Base-by-base conservation (phyloP, 148 eudicot genomes). In the Heliamphora exappendiculata region DNA sequence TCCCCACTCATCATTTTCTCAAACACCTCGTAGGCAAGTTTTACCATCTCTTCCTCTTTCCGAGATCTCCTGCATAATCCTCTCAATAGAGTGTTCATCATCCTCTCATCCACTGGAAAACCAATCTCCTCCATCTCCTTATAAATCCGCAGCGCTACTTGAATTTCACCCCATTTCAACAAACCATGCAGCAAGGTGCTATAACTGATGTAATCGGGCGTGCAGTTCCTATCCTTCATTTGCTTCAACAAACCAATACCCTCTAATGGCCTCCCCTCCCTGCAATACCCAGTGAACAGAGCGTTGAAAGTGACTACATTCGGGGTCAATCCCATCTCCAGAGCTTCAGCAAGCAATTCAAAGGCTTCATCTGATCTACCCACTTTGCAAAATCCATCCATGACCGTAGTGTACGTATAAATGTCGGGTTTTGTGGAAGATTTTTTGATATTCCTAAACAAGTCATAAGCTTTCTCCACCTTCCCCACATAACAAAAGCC, bases 381-480 rank as follows among this genome's bases (percentile, higher is more conserved):
- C 75, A 94, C 98, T 66, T 89, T 94, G 82, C 98, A 94, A 31
- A 94, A 85, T 9, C 98, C 98, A 85, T 94, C 91, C 98, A 94
- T 94, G 26, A 91, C 82, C 28, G 87, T 81, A 6, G 95, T 89
- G 81, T 86, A 94, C 0, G 91, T 85, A 63, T 89, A 91, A 39
- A 94, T 79, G 76, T 94, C 93, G 2, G 87, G 91, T 42, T 75
- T 76, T 33, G 28, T 42, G 14, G 69, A 81, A 72, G 78, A 81
- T 28, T 65, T 80, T 67, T 91, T 90, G 82, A 91, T 80, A 34
- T 73, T 81, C 75, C n/a, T 50, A 75, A 91, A 68, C 81, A 90
- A 53, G 20, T 87, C 74, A 82, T 75, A 76, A 68, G 98, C 98
- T 75, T 89, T 93, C 82, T 94, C 98, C 44, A 91, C 81, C 59